These are phyloP conservation scores for Raffaelea ambrosiae DNA, from an alignment of 2,329 filamentous ascomycete genomes.

Conservation along the genomic window DNA sequence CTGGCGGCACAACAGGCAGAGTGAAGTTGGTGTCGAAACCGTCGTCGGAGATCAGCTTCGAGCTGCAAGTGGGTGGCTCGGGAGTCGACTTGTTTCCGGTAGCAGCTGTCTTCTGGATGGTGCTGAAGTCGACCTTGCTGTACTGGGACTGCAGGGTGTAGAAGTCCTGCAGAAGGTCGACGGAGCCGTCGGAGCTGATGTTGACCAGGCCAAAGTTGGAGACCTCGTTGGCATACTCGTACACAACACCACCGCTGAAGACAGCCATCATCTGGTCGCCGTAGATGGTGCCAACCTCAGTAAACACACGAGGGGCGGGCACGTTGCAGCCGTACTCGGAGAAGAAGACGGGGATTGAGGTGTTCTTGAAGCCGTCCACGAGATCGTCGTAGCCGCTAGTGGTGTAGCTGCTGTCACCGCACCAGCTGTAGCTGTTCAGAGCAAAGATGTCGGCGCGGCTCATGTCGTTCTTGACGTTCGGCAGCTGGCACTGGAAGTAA, in stretches of 20 bases:
- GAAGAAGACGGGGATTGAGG: conserved; percentile 70
- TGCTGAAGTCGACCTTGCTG: conserved; percentile 61
- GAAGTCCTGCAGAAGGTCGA: conserved; percentile 55
- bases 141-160: conserved; percentile 69
- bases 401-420: conserved; percentile 45
- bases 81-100: conserved; percentile 36
- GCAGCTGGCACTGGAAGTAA: conserved; percentile 61
- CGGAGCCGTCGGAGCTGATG: conserved; percentile 48
- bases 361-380: conserved; percentile 55
- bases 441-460: conserved; percentile 68
- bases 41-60: conserved; percentile 53
- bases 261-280: conserved; percentile 57
- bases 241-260: conserved; percentile 71
- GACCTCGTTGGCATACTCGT: conserved; percentile 68
- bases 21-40: conserved; percentile 75
- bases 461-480: conserved; percentile 45
- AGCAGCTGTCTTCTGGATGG: conserved; percentile 55
- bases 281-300: conserved; percentile 67
- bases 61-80: conserved; percentile 54
- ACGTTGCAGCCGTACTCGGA: conserved; percentile 75
- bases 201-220: conserved; percentile 59
- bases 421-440: conserved; percentile 66
- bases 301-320: conserved; percentile 62
- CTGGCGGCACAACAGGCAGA: conserved; percentile 59
- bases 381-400: conserved; percentile 47